A percentile compares a stretch with the other conserved stretches of the same genome.
phyloP scores from a whole-genome alignment of 75 land plant species.

The Selaginella tamariscina region DNA sequence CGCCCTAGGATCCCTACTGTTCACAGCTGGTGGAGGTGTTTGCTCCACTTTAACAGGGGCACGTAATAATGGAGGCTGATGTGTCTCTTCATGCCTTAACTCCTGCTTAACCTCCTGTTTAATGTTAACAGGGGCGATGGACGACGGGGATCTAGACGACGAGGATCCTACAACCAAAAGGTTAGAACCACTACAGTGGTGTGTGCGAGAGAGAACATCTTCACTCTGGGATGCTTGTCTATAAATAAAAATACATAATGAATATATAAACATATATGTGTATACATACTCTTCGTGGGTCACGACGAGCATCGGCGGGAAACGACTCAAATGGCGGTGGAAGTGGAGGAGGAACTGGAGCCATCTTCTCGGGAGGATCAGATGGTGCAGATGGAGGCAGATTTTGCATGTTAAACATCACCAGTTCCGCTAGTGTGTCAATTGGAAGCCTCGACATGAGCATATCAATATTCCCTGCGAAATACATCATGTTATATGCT shows the following conservation, averaged over 20 bases:
- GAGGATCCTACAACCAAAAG: conserved; percentile 23
- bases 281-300: conserved; percentile 73
- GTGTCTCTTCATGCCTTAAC: neutral
- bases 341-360: neutral
- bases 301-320: conserved; percentile 51
- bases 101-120: neutral
- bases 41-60: neutral
- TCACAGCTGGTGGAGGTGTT: conserved; percentile 4
- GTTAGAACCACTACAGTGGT: too few species aligned
- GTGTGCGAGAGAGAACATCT: too few species aligned
- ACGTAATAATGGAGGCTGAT: neutral
- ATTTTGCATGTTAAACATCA: conserved; percentile 72
- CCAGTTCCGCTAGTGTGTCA: conserved; percentile 88
- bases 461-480: too few species aligned
- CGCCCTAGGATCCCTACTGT: conserved; percentile 22
- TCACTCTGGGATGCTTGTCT: too few species aligned
- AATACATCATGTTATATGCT: too few species aligned
- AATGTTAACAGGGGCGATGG: neutral
- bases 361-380: conserved; percentile 4
- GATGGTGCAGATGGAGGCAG: conserved; percentile 45
- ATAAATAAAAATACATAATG: too few species aligned
- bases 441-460: conserved; percentile 66
- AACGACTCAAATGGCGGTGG: neutral
- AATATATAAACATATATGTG: too few species aligned
- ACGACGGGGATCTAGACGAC: conserved; percentile 17